phyloP scores from a whole-genome alignment of 2,329 filamentous ascomycete species.

The Fusarium papillatum region DNA sequence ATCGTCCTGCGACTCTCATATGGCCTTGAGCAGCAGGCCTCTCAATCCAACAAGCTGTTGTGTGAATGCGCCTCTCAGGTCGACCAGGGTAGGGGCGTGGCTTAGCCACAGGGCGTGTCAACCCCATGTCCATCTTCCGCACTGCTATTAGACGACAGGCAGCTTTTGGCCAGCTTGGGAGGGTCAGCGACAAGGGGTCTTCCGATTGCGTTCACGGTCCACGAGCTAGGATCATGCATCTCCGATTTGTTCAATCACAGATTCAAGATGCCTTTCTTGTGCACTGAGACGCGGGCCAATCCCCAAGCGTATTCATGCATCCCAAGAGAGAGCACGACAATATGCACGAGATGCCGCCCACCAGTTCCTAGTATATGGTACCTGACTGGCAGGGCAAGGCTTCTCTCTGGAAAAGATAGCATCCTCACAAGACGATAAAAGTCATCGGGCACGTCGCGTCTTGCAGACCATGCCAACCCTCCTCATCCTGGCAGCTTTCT shows the following conservation, averaged over 20 bases:
- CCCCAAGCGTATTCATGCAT: constrained; percentile 13
- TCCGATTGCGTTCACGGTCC: constrained; percentile 30
- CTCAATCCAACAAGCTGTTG: constrained; percentile 11
- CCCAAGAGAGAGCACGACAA: constrained; percentile 18
- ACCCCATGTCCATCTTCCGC: constrained; percentile 20
- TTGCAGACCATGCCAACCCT: constrained; percentile 10
- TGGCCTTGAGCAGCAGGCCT: constrained; percentile 10
- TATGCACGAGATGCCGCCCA: constrained; percentile 31
- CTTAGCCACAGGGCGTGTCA: constrained; percentile 31
- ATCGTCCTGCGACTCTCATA: constrained; percentile 21
- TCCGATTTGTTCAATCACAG: constrained; percentile 44
- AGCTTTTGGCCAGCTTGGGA: constrained; percentile 17
- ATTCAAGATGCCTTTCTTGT: constrained; percentile 37
- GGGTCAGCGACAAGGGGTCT: constrained; percentile 28
- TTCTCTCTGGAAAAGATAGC: constrained; percentile 11
- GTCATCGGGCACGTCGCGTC: not conserved
- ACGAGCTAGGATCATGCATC: constrained; percentile 45
- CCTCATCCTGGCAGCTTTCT: constrained; percentile 5
- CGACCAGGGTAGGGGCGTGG: constrained; percentile 32
- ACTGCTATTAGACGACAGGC: constrained; percentile 13
- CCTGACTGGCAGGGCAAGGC: constrained; percentile 17
- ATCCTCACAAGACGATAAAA: constrained; percentile 12
- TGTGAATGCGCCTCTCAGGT: constrained; percentile 36
- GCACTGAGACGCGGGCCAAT: constrained; percentile 39
- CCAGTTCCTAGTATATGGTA: constrained; percentile 29